Conservation (phyloP, 2,329 filamentous ascomycete species). For the Stylonectria norvegica region DNA sequence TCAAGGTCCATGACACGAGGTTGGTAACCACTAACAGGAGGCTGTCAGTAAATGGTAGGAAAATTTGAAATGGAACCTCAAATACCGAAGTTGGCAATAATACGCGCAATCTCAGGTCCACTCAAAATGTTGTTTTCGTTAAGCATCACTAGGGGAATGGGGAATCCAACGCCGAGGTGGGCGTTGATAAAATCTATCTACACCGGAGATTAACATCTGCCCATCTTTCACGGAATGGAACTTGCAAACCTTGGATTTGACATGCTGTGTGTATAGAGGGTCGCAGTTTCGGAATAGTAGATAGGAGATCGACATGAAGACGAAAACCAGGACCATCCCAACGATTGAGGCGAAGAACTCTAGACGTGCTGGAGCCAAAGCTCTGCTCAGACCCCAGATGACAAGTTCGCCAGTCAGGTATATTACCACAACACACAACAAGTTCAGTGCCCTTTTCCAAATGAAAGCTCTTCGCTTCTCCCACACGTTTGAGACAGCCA, state of each 20-base stretch:
- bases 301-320: slow-evolving; percentile 30
- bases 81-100: slow-evolving; percentile 45
- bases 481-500: slow-evolving; percentile 17
- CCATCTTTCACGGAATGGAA: accelerated
- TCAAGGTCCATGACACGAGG: slow-evolving; percentile 32
- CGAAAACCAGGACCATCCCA: slow-evolving; percentile 43
- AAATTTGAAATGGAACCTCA: slow-evolving; percentile 1
- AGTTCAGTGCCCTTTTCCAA: slow-evolving; percentile 9
- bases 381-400: slow-evolving; percentile 42
- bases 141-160: slow-evolving; percentile 47
- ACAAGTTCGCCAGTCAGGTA: slow-evolving; percentile 43
- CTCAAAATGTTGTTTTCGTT: slow-evolving; percentile 33
- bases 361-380: slow-evolving; percentile 31
- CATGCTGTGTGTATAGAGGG: slow-evolving; percentile 26
- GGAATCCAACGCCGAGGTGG: slow-evolving; percentile 50
- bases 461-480: slow-evolving; percentile 11
- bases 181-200: slow-evolving; percentile 50
- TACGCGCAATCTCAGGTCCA: slow-evolving; percentile 36
- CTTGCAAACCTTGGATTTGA: slow-evolving; percentile 34
- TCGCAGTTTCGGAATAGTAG: slow-evolving; percentile 18
- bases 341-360: slow-evolving; percentile 47
- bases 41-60: slow-evolving; percentile 10
- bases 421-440: slow-evolving; percentile 35
- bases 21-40: slow-evolving; percentile 32
- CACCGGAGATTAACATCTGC: slow-evolving; percentile 3